Evolutionary conservation across 2,329 filamentous ascomycete species (phyloP).

Genomic region (Gnomoniopsis smithogilvyi): DNA sequence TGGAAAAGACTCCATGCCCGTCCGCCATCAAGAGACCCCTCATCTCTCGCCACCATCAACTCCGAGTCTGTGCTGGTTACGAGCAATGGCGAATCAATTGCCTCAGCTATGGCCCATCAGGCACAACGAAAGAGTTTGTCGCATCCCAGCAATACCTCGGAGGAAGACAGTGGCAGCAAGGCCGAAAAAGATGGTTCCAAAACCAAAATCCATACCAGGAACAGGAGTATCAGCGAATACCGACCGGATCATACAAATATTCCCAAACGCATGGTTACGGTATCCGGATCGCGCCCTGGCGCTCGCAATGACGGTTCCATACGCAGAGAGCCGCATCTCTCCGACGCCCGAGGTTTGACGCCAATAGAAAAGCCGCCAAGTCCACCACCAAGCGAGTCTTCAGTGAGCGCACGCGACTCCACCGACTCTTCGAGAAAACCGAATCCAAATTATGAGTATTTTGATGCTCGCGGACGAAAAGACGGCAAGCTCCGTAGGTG

Average conservation of each 20-base stretch:
- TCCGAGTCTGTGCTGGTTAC: constrained; percentile 48
- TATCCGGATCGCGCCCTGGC: constrained; percentile 59
- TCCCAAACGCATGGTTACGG: constrained; percentile 69
- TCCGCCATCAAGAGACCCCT: constrained; percentile 44
- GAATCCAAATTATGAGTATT: constrained; percentile 55
- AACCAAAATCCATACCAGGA: constrained; percentile 55
- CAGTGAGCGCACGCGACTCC: constrained; percentile 44
- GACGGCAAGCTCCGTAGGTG: constrained; percentile 73
- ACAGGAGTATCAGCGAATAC: constrained; percentile 88
- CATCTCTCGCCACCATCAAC: constrained; percentile 30
- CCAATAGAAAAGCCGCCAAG: constrained; percentile 66
- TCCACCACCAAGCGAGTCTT: constrained; percentile 77
- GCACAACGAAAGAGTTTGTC: constrained; percentile 48
- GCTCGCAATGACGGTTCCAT: constrained; percentile 44
- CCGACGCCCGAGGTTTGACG: constrained; percentile 71
- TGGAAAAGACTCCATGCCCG: constrained; percentile 55
- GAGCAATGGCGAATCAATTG: constrained; percentile 49
- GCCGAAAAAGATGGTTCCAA: constrained; percentile 17
- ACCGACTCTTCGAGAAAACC: constrained; percentile 27
- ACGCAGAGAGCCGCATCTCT: constrained; percentile 77
- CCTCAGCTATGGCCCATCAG: constrained; percentile 47
- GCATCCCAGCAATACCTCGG: background rate
- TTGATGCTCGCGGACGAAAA: constrained; percentile 64
- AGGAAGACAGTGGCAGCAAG: background rate
- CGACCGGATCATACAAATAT: constrained; percentile 68